Evolutionary conservation across 75 land plant species (phyloP).

Genomic region (Pinus tabuliformis): DNA sequence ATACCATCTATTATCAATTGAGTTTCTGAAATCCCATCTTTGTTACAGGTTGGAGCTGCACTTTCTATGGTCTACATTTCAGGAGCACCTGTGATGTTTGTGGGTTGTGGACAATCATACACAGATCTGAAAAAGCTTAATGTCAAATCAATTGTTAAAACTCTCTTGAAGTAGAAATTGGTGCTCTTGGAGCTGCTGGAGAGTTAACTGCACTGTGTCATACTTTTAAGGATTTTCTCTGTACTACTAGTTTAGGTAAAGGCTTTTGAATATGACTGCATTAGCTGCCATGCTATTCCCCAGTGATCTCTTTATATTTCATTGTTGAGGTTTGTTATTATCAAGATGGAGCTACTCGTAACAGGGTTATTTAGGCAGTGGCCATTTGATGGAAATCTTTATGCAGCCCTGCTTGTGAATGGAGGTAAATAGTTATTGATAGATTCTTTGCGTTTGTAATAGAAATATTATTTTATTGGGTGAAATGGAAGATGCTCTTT

Average conservation of each 20-base stretch:
- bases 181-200: not conserved
- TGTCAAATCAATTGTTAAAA: conserved; percentile 90
- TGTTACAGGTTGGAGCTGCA: conserved; percentile 95
- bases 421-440: not conserved
- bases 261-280: not conserved
- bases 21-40: not conserved
- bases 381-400: not conserved
- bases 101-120: conserved; percentile 98
- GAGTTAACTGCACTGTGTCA: not conserved
- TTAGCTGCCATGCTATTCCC: not conserved
- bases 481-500: not conserved
- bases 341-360: not conserved
- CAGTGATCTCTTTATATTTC: conserved; percentile 6
- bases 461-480: not conserved
- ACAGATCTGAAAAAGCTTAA: conserved; percentile 98
- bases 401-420: not conserved
- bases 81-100: conserved; percentile 96
- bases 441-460: not conserved
- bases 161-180: conserved; percentile 63
- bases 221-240: not conserved
- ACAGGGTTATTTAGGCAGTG: not conserved
- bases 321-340: not conserved
- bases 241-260: too few species aligned
- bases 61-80: conserved; percentile 98
- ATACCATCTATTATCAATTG: not conserved